Evolutionary conservation across 306 rosid species (phyloP), one percentile per base, ranked within the genome.

Genomic region (Vigna nakashimae): DNA sequence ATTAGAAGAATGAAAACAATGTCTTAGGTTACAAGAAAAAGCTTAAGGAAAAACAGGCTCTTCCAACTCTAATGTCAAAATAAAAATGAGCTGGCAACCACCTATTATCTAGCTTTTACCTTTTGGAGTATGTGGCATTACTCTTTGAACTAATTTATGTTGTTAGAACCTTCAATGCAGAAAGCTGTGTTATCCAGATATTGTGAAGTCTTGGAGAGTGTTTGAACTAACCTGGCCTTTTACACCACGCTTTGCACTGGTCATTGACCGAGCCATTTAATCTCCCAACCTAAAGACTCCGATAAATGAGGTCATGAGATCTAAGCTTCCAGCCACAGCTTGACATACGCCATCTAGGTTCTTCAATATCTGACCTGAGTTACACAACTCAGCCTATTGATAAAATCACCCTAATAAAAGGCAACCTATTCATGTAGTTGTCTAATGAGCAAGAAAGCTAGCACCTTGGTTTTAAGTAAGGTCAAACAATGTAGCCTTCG

Each of bases 291-390:
- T 32, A 32, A 30, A 30, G 5, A 30, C 34, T n/a, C 66, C 66
- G 28, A 11, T 40, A 42, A 30, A 64, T 64, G 59, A 53, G 67
- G 24, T 52, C 15, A 22, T 38, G 32, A 52, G 15, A 65, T 24
- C 58, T 59, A 43, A 2, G 65, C 65, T 40, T 50, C 57, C 82
- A 32, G 69, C 32, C 70, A 57, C 30, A 48, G 32, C 71, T 9
- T 79, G 65, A 40, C 42, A 38, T 60, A 71, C 17, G 52, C 42
- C 49, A 40, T 79, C 57, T 26, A 55, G 58, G 57, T 70, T 79
- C 77, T 38, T 60, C 72, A 40, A 79, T 26, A 79, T 60, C 26
- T 38, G 26, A 48, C 82, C 77, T 71, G 52, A 36, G 57, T n/a
- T 72, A 9, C 57, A 9, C 17, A 71, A 52, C 46, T 59, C 77